These are phyloP conservation scores for Aegilops tauschii DNA, from an alignment of 176 grass and related monocot species.

Conservation along the genomic window DNA sequence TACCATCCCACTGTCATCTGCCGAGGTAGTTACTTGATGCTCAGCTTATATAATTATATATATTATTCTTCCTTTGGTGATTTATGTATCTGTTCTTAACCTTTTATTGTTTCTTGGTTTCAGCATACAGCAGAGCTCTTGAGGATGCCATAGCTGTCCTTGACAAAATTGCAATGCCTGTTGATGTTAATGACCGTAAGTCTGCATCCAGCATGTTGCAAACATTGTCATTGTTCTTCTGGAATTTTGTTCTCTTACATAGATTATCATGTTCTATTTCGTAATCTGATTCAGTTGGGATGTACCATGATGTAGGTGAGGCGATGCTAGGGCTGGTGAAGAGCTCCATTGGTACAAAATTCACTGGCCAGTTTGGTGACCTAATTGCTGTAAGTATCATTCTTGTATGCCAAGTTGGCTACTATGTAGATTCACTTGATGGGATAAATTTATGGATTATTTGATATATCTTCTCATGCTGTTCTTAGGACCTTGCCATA, in stretches of 20 bases:
- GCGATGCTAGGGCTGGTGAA: conserved; percentile 79
- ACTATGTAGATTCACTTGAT: background rate
- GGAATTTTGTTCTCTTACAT: background rate
- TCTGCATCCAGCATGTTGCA: conserved; percentile 35
- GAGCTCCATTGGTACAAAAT: conserved; percentile 98
- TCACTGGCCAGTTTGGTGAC: conserved; percentile 95
- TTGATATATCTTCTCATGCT: conserved; percentile 17
- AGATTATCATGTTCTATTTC: background rate
- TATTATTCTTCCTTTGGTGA: background rate
- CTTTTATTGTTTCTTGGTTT: conserved; percentile 9
- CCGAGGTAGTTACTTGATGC: conserved; percentile 49
- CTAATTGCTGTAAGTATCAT: conserved; percentile 81
- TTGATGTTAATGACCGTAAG: conserved; percentile 95
- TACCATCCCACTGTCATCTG: conserved; percentile 98
- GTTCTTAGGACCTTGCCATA: conserved; percentile 89
- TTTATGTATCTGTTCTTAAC: conserved; percentile 19
- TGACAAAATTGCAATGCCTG: conserved; percentile 92
- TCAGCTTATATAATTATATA: background rate
- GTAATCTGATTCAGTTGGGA: conserved; percentile 9
- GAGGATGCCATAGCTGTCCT: conserved; percentile 71
- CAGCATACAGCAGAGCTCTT: conserved; percentile 80
- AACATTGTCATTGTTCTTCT: background rate
- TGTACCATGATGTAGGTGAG: conserved; percentile 36
- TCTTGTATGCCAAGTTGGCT: background rate
- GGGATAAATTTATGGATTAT: background rate